These are phyloP conservation scores for Musa troglodytarum DNA, from an alignment of 176 grass and related monocot genomes.

Conservation along the genomic window DNA sequence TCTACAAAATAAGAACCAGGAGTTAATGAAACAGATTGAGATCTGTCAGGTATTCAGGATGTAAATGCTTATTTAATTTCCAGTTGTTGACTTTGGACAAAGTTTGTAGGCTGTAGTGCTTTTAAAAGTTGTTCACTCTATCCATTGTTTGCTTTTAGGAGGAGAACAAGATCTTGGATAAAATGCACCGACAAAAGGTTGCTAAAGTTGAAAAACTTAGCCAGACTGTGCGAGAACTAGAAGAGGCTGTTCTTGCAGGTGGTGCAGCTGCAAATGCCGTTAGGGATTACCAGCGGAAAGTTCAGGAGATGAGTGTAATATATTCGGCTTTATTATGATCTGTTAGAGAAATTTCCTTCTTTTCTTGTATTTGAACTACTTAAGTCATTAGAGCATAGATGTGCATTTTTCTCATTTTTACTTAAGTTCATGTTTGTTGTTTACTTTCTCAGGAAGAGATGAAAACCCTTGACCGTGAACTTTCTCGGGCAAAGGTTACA, in stretches of 20 bases:
- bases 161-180: slow-evolving; percentile 95
- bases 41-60: slow-evolving; percentile 71
- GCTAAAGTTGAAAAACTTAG: slow-evolving; percentile 93
- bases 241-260: slow-evolving; percentile 90
- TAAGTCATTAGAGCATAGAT: neutral
- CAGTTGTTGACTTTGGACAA: neutral
- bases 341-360: slow-evolving; percentile 4
- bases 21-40: slow-evolving; percentile 94
- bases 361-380: neutral
- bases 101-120: neutral
- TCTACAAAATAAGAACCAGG: slow-evolving; percentile 90
- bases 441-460: slow-evolving; percentile 58
- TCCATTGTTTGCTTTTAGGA: slow-evolving; percentile 41
- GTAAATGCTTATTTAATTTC: neutral
- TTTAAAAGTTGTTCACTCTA: neutral
- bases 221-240: slow-evolving; percentile 88
- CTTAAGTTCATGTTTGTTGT: neutral
- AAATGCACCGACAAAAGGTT: slow-evolving; percentile 91
- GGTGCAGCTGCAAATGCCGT: slow-evolving; percentile 95
- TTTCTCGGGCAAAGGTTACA: slow-evolving; percentile 85
- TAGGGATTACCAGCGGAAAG: slow-evolving; percentile 93
- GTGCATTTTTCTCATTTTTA: neutral
- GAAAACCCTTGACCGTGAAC: slow-evolving; percentile 92
- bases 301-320: slow-evolving; percentile 98
- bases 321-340: neutral